Evolutionary conservation across 345 rosid species (phyloP).

Genomic region (Populus pruinosa): DNA sequence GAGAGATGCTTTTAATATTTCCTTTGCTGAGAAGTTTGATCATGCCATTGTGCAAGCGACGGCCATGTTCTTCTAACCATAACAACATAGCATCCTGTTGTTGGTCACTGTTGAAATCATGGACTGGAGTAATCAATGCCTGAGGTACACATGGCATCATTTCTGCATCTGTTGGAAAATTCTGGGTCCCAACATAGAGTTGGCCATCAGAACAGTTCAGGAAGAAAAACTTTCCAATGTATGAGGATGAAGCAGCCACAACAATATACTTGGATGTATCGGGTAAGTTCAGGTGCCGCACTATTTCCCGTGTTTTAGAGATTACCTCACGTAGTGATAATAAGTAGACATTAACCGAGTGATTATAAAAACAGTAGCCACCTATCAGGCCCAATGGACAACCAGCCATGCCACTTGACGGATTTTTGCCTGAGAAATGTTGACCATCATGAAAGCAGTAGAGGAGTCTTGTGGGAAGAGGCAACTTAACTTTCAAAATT

Average conservation of each 20-base stretch:
- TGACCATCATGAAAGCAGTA: conserved; percentile 87
- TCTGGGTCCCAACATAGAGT: conserved; percentile 59
- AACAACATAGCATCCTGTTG: conserved; percentile 79
- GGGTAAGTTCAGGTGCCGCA: conserved; percentile 16
- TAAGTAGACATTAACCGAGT: conserved; percentile 63
- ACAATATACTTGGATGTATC: conserved; percentile 36
- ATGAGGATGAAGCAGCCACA: conserved; percentile 52
- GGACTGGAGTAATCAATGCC: conserved; percentile 47
- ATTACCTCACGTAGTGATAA: conserved; percentile 53
- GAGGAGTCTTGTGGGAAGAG: conserved; percentile 70
- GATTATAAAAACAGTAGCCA: conserved; percentile 54
- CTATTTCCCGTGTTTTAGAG: conserved; percentile 34
- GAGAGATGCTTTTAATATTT: conserved; percentile 44
- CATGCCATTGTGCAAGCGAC: conserved; percentile 54
- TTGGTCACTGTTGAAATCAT: conserved; percentile 37
- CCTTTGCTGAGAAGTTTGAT: conserved; percentile 45
- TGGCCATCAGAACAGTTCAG: conserved; percentile 71
- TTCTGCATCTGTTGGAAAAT: conserved; percentile 37
- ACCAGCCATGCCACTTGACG: background rate
- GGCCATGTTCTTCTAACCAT: conserved; percentile 88
- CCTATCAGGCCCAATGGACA: conserved; percentile 65
- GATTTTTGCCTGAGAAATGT: conserved; percentile 19
- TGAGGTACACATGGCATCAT: conserved; percentile 83
- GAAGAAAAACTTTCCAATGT: conserved; percentile 53
- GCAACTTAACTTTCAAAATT: conserved; percentile 56